phyloP scores from a whole-genome alignment of 768 basidiomycete genomes.

The Crepidotus variabilis region DNA sequence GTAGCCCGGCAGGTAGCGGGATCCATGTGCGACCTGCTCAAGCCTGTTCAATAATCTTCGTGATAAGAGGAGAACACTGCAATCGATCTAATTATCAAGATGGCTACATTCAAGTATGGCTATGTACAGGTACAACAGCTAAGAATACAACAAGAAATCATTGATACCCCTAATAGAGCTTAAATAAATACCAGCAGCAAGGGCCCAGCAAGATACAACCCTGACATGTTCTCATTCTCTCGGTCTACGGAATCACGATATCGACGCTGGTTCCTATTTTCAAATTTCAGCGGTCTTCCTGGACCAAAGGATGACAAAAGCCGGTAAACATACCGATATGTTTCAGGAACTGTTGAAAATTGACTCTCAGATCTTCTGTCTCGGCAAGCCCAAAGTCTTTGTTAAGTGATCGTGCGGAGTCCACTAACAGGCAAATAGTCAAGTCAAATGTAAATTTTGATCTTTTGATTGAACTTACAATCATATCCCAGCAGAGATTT shows the following conservation, averaged over 20 bases:
- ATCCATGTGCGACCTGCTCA: not conserved
- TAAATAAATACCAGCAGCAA: not conserved
- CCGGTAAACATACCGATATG: conserved; percentile 42
- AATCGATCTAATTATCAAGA: no score
- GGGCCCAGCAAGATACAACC: no score
- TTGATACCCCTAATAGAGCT: not conserved
- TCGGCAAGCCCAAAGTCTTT: conserved; percentile 46
- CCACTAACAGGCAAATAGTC: conserved; percentile 30
- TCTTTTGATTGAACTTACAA: conserved; percentile 31
- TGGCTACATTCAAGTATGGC: no score
- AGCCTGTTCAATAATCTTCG: no score
- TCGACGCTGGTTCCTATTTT: conserved; percentile 16
- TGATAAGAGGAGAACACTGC: no score
- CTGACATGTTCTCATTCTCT: not conserved
- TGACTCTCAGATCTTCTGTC: conserved; percentile 36
- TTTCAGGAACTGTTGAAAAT: conserved; percentile 52
- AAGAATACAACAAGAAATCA: not conserved
- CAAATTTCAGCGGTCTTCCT: not conserved
- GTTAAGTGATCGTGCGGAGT: conserved; percentile 36
- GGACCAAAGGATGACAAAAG: not conserved
- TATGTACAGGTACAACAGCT: no score
- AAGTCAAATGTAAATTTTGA: not conserved
- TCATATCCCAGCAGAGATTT: conserved; percentile 49
- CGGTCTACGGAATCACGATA: conserved; percentile 10
- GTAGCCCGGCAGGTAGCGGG: not conserved